Percentiles rank a stretch among this genome's conserved stretches.
These are phyloP conservation scores for Heterobasidion occidentale DNA, from an alignment of 1,284 basidiomycete genomes.

Conservation along the genomic window DNA sequence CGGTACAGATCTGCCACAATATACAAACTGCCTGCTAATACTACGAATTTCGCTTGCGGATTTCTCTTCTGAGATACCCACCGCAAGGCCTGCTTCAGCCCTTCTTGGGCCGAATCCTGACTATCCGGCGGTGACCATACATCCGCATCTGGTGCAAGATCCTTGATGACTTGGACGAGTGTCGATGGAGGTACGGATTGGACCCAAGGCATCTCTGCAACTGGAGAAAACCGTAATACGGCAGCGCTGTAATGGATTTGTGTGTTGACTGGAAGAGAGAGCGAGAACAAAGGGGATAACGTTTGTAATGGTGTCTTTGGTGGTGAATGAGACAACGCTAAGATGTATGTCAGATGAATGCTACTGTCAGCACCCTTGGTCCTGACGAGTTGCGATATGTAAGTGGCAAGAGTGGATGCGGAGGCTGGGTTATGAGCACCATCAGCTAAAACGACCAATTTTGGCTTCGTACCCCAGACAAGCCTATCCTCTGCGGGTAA, in stretches of 20 bases:
- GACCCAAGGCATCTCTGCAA: conserved; percentile 92
- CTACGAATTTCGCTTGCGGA: conserved; percentile 32
- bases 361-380: not conserved
- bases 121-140: conserved; percentile 31
- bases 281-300: conserved; percentile 52
- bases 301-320: conserved; percentile 72
- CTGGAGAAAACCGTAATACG: conserved; percentile 56
- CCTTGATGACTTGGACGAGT: conserved; percentile 34
- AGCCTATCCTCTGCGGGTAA: conserved; percentile 15
- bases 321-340: conserved; percentile 75
- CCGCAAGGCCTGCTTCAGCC: conserved; percentile 29
- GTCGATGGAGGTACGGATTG: conserved; percentile 45
- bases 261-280: conserved; percentile 14
- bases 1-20: conserved; percentile 87
- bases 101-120: conserved; percentile 19
- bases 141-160: conserved; percentile 32
- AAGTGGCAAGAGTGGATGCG: conserved; percentile 60
- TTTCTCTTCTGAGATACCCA: conserved; percentile 30
- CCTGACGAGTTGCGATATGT: conserved; percentile 46
- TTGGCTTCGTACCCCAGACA: not conserved
- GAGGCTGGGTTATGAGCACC: conserved; percentile 96
- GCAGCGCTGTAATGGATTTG: conserved; percentile 38
- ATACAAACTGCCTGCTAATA: conserved; percentile 88
- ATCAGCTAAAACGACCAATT: conserved; percentile 65
- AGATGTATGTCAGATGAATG: conserved; percentile 54